phyloP scores from a whole-genome alignment of 148 eudicot genomes.

The Fagopyrum tataricum region DNA sequence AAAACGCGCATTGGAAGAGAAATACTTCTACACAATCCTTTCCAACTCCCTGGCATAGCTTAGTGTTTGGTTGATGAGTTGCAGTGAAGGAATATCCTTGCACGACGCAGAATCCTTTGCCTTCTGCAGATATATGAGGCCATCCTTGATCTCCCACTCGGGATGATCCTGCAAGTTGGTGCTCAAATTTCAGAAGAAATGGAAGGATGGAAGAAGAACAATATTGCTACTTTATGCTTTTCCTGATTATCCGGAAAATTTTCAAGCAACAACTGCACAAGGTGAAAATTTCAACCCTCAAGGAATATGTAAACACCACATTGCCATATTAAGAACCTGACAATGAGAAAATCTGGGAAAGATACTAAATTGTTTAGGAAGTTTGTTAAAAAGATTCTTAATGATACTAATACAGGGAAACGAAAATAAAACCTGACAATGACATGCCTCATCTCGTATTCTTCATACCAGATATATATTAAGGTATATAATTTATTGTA shows the following conservation, averaged over 20 bases:
- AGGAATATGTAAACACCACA: background rate
- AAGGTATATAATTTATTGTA: no score
- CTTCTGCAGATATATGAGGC: slow-evolving; percentile 57
- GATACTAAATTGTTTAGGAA: background rate
- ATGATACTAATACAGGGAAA: background rate
- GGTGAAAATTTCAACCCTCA: background rate
- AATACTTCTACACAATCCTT: slow-evolving; percentile 60
- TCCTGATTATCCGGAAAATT: background rate
- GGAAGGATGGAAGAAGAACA: background rate
- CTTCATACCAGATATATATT: no score
- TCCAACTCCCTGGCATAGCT: slow-evolving; percentile 91
- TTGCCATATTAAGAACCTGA: background rate
- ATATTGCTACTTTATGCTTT: background rate
- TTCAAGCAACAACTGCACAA: background rate
- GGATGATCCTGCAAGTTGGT: slow-evolving; percentile 62
- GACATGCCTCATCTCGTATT: no score
- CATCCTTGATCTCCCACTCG: slow-evolving; percentile 88
- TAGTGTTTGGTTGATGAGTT: slow-evolving; percentile 87
- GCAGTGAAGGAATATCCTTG: slow-evolving; percentile 93
- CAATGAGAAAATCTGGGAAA: background rate
- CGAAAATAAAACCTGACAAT: background rate
- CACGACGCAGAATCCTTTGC: slow-evolving; percentile 76
- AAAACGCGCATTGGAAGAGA: background rate
- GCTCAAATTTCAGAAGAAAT: slow-evolving; percentile 3
- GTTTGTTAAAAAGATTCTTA: background rate